These are phyloP conservation scores for Saccharomyces eubayanus DNA, from an alignment of 805 yeast species.

Conservation along the genomic window DNA sequence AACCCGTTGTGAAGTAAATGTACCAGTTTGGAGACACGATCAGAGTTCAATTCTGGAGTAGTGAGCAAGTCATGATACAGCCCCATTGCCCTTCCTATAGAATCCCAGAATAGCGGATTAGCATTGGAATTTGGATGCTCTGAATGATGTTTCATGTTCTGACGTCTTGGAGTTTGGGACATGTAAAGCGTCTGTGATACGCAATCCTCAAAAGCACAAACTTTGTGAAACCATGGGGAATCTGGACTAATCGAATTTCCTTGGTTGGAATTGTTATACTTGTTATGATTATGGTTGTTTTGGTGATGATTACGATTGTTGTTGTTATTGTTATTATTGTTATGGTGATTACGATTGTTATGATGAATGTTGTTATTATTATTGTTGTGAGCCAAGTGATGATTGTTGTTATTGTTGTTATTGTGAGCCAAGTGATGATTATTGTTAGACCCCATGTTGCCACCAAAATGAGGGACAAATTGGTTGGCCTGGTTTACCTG, in stretches of 20 bases:
- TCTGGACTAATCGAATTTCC: conserved; percentile 23
- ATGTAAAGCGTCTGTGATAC: conserved; percentile 31
- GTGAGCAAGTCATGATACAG: conserved; percentile 39
- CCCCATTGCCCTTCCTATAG: conserved; percentile 43
- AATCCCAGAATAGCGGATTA: conserved; percentile 43
- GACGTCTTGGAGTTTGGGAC: conserved; percentile 31
- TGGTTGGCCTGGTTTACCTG: background rate
- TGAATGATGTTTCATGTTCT: conserved; percentile 23
- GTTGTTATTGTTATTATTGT: conserved; percentile 13
- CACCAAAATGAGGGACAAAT: background rate
- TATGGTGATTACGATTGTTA: conserved; percentile 6
- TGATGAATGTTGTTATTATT: background rate
- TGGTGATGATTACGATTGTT: conserved; percentile 16
- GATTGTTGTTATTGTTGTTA: background rate
- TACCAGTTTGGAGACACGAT: conserved; percentile 41
- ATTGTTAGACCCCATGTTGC: background rate
- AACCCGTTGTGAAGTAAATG: conserved; percentile 48
- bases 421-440: background rate
- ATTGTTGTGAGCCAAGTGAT: background rate
- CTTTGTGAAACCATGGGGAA: conserved; percentile 44
- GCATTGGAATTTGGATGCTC: conserved; percentile 36
- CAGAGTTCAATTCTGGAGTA: conserved; percentile 40
- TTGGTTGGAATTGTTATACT: conserved; percentile 13
- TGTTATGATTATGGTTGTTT: conserved; percentile 17
- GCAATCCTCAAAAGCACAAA: conserved; percentile 46